Percentiles rank a stretch among this genome's conserved stretches.
These are phyloP conservation scores for Boletus coccyginus DNA, from an alignment of 768 basidiomycete genomes.

Conservation along the genomic window DNA sequence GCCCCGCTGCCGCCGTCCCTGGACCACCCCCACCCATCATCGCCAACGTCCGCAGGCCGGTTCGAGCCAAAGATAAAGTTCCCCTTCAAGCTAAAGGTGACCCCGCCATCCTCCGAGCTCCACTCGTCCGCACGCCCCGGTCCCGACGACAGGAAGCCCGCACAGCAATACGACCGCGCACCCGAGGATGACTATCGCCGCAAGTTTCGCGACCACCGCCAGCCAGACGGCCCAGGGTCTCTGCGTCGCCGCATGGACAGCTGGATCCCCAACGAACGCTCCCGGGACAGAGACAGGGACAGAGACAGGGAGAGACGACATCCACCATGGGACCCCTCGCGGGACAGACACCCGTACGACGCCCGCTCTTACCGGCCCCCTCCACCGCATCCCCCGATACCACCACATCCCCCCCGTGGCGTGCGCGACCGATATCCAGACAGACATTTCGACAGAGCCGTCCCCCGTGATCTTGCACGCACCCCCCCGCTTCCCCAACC, in stretches of 20 bases:
- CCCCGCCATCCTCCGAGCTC: neutral
- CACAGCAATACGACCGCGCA: conserved; percentile 37
- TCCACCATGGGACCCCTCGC: conserved; percentile 17
- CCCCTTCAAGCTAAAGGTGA: conserved; percentile 61
- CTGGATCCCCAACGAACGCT: conserved; percentile 29
- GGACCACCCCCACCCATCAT: conserved; percentile 33
- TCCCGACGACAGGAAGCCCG: conserved; percentile 23
- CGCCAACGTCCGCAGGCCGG: conserved; percentile 29
- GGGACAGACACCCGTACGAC: conserved; percentile 23
- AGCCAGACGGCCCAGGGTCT: conserved; percentile 10
- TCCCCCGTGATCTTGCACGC: conserved; percentile 19
- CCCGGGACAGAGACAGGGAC: conserved; percentile 17
- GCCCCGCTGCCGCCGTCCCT: conserved; percentile 14
- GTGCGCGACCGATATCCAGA: conserved; percentile 26
- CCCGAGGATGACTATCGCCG: conserved; percentile 47
- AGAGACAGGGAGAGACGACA: conserved; percentile 29
- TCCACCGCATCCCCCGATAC: conserved; percentile 4
- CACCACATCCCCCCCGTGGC: conserved; percentile 13
- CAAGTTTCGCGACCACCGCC: conserved; percentile 23
- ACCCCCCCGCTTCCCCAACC: conserved; percentile 17
- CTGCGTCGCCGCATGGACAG: conserved; percentile 22
- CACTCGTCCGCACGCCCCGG: conserved; percentile 35
- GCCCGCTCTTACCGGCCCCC: conserved; percentile 18
- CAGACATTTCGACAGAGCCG: conserved; percentile 22
- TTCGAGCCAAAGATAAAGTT: conserved; percentile 56